Base-by-base conservation (phyloP, 371 early-diverging fungal species). In the Sporodiniella umbellata region DNA sequence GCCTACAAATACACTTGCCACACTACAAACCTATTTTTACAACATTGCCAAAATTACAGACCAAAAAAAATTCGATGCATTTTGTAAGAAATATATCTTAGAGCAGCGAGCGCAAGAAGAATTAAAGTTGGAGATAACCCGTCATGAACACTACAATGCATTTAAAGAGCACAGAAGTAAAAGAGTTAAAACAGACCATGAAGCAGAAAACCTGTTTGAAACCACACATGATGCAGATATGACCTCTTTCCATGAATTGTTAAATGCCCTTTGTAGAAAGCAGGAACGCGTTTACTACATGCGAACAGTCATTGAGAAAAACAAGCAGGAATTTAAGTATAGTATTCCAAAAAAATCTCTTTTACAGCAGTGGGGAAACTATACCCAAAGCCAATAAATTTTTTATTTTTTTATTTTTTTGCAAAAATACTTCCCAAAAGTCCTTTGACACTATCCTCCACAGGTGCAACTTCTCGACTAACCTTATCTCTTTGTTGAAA, bases 401-500 rank as follows among this genome's bases (percentile, higher is more conserved):
- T 44, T 44, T 24, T 15, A 26, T 15, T 44, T 22, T 24, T 43
- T 43, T 22, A 54, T 51, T 60, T 55, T 42, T 69, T 62, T 15
- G 64, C 46, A 53, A 75, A 70, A 6, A 75, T 61, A 44, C 61
- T 68, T 8, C 64, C 58, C 28, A 75, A 54, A 2, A 75, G 71
- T 30, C 53, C 69, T 54, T 78, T 70, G 23, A 66, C 48, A 30
- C 55, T 48, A 21, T 58, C 54, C 35, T 70, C 68, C 53, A 63
- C 35, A 24, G 60, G 44, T 48, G 58, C 58, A 12, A 57, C 73
- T 54, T 72, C 71, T 42, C 68, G 59, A 3, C 56, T 52, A 8
- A 72, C 70, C 44, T 58, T 61, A 4, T 70, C 72, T 55, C 87
- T 81, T 61, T 87, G 87, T 48, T 72, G 74, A 59, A 87, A 87